phyloP scores from a whole-genome alignment of 345 rosid genomes.

The Capsella bursapastoris region DNA sequence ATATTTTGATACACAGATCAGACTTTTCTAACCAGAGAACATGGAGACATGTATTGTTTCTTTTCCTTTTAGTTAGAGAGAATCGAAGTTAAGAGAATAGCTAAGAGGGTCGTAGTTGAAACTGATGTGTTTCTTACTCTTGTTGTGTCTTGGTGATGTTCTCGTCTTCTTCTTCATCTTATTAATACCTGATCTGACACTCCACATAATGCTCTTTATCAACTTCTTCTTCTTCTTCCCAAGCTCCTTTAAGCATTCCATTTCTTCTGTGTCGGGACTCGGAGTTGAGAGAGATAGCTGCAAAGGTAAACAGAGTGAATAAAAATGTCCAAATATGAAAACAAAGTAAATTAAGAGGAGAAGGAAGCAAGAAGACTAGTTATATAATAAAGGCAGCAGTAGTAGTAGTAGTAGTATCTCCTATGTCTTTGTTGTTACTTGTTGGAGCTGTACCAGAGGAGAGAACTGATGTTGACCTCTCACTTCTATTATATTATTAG shows the following conservation, averaged over 20 bases:
- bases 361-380: slow-evolving; percentile 32
- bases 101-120: slow-evolving; percentile 77
- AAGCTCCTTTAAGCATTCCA: slow-evolving; percentile 37
- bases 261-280: not conserved
- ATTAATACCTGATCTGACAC: slow-evolving; percentile 58
- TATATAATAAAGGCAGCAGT: slow-evolving; percentile 19
- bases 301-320: slow-evolving; percentile 12
- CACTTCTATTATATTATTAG: slow-evolving; percentile 18
- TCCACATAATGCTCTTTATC: slow-evolving; percentile 50
- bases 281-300: not conserved
- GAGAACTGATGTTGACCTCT: slow-evolving; percentile 40
- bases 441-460: slow-evolving; percentile 17
- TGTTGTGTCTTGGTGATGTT: slow-evolving; percentile 37
- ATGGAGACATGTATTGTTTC: not conserved
- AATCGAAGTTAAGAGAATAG: slow-evolving; percentile 86
- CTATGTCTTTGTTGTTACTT: slow-evolving; percentile 39
- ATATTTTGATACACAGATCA: not conserved
- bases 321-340: slow-evolving; percentile 26
- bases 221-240: slow-evolving; percentile 65
- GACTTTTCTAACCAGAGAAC: not conserved
- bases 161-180: slow-evolving; percentile 49
- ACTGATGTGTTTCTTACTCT: slow-evolving; percentile 53
- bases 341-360: not conserved
- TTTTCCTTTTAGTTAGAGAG: slow-evolving; percentile 37
- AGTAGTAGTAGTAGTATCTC: not conserved